Evolutionary conservation across 106 monocot species (phyloP), one percentile per base, ranked within the genome.

Genomic region (Posidonia australis): DNA sequence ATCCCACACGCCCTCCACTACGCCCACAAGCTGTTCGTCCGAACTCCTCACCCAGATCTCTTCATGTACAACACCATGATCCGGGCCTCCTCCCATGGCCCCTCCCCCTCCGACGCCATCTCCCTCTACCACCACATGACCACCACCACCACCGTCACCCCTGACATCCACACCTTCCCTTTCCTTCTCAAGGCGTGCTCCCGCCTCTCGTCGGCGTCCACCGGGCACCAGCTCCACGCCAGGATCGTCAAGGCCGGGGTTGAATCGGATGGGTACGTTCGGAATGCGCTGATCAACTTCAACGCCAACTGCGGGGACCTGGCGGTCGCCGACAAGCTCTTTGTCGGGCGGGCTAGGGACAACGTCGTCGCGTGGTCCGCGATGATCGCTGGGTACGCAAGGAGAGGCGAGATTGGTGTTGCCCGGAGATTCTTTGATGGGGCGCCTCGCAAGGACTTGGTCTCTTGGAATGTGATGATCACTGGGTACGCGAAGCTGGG

Each of bases 11-110:
- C 69, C 44, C 62, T 76, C 49, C 5, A 20, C 49, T 80, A 90
- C 70, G 85, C 90, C 52, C 60, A 46, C 73, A 51, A 67, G 17
- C 29, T 90, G 73, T 90, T 90, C 75, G 77, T 67, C 67, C 28
- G 30, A 73, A 78, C 80, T 14, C 73, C 75, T 16, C 62, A 60
- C 11, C 82, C 82, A 25, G 83, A 90, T 59, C 77, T 76, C 67
- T 90, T 85, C 78, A 77, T 78, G 61, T 90, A 76, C 78, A 90
- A 90, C 83, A 80, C 85, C 70, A 67, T 90, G 60, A 85, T 90
- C 48, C 79, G 85, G 11, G 85, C 80, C 28, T 69, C 80, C 32
- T 77, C 90, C 21, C 80, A 80, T 71, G 64, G 73, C 5, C 21
- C 82, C 60, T 28, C 44, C 45, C 90, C 90, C 17, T 61, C 27